Base-by-base conservation (phyloP, 192 early-diverging fungal species). In the Spizellomyces sp. region DNA sequence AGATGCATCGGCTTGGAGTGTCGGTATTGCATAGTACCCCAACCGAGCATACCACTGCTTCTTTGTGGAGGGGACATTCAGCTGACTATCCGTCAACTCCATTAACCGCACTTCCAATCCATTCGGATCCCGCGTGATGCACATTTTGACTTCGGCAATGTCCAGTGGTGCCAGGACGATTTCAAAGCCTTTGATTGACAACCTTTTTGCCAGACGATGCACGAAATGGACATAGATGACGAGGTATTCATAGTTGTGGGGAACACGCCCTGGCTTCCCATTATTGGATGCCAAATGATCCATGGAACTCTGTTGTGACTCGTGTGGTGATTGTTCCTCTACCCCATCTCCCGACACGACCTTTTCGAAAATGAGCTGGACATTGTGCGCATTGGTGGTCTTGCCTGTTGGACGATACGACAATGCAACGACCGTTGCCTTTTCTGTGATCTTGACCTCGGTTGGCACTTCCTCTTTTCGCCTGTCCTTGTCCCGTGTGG, bases 181-280 rank as follows among this genome's bases (percentile, higher is more conserved):
- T 15, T 80, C 60, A 57, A 81, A 78, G 5, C 74, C 75, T 72
- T 87, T 87, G 15, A 69, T 14, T 44, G 50, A 22, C 47, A 87
- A 57, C 22, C 86, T 62, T 67, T 87, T 87, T 10, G 76, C 64
- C 12, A 87, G 48, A 27, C 86, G 72, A 5, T 71, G 47, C 44
- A 87, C 55, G 61, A 87, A 82, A 60, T 84, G 86, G n/a, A 87
- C 86, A 56, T 87, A 87, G 10, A 87, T 80, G 17, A 87, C 82
- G n/a, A 86, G 61, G 73, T 86, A 85, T 73, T 87, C 82, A 58
- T 73, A 81, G 46, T 81, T 74, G 15, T 65, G 67, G 45, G 62
- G 66, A 36, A 52, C 52, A 21, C 62, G 45, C 15, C 9, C 19
- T 45, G 48, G 41, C 21, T 14, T 9, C 2, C 45, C 9, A 3